Base-by-base conservation (phyloP, 805 yeast genomes). In the Cyberlindnera xylosilytica region DNA sequence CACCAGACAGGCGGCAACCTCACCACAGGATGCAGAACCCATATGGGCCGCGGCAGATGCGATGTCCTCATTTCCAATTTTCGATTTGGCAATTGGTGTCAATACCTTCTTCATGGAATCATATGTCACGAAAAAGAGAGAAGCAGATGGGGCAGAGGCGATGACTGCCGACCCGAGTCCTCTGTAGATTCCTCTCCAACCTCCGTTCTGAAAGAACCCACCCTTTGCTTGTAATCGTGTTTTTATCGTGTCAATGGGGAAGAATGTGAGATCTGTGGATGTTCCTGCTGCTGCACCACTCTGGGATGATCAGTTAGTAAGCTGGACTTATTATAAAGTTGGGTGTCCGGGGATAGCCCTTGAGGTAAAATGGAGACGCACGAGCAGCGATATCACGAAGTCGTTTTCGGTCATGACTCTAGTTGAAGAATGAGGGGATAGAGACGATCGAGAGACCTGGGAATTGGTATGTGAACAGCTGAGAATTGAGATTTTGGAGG, bases 221-320 rank as follows among this genome's bases (percentile, higher is more conserved):
- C 96, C 97, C 58, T 80, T 80, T 17, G 99, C 98, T 62, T 93
- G 99, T 13, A 93, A 69, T 44, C 99, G 72, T 0, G 99, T 93
- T 65, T 93, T 93, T 43, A 93, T 55, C 1, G 99, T 93, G 56
- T 93, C 99, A 30, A 93, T 87, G 12, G 99, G 99, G 69, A 91
- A 93, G 64, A 93, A 93, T 4, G 84, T 88, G 29, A 93, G 70
- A 65, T 93, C 99, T 1, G 97, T 90, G 6, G 95, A 82, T 2
- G 97, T 93, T 13, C 99, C 99, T 6, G 99, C 97, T 45, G 93
- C 82, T 7, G 87, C 99, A 29, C 99, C 99, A 57, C 90, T 81
- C 74, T 58, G 28, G 16, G 6, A 4, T 17, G 20, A 20, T 20
- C 12, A 16, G 47, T 44, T 39, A 40, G 41, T 32, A 10, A 8